Conservation (phyloP, 139 green algal species). For the Tetradesmus obliquus region DNA sequence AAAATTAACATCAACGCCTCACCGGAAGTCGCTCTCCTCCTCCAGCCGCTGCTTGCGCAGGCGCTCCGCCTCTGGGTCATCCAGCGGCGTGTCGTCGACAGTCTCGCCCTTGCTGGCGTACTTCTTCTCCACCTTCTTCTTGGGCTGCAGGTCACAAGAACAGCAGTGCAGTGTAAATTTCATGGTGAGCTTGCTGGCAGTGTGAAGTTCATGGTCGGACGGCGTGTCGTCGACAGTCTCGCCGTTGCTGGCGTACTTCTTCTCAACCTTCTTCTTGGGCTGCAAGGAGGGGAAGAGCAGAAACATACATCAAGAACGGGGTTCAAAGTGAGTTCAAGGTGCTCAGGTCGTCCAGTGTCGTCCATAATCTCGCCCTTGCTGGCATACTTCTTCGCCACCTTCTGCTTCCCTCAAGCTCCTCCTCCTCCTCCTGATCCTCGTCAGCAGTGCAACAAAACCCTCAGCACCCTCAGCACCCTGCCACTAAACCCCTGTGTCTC, state of each 20-base stretch:
- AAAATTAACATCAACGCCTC: neutral
- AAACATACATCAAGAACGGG: neutral
- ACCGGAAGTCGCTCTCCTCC: conserved; percentile 78
- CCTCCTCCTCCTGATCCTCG: too few relatives aligned
- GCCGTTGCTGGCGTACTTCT: conserved; percentile 57
- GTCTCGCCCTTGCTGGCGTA: conserved; percentile 48
- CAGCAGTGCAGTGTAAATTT: neutral
- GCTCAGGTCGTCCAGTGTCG: neutral
- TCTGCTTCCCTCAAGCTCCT: conserved; percentile 53
- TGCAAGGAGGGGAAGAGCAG: conserved; percentile 4
- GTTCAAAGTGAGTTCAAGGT: neutral
- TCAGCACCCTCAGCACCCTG: too few relatives aligned
- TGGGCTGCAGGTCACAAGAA: conserved; percentile 52
- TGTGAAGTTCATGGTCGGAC: neutral
- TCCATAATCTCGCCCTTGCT: conserved; percentile 49
- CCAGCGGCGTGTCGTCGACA: conserved; percentile 56
- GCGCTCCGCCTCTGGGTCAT: conserved; percentile 74
- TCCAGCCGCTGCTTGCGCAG: conserved; percentile 79
- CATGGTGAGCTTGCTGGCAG: neutral
- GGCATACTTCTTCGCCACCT: conserved; percentile 69
- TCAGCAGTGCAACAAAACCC: too few relatives aligned
- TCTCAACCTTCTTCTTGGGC: conserved; percentile 69
- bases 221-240: conserved; percentile 27
- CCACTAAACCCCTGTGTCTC: too few relatives aligned
- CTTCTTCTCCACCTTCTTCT: conserved; percentile 74